Evolutionary conservation across 768 basidiomycete genomes (phyloP).

Genomic region (Austroboletus eburneus): DNA sequence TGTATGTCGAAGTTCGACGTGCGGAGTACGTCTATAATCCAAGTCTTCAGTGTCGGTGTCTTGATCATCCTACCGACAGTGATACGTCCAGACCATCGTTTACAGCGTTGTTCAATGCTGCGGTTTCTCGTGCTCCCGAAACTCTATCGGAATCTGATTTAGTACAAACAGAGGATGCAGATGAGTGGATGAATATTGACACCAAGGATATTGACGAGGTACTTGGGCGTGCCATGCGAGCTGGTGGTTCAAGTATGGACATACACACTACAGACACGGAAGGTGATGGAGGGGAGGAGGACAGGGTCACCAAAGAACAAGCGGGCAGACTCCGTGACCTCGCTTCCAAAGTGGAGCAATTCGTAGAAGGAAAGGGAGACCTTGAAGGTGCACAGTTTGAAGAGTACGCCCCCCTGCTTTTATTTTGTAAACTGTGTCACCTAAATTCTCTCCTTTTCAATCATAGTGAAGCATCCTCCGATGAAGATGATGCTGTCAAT

Average conservation of each 20-base stretch:
- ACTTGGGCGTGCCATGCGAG: slow-evolving; percentile 43
- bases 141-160: slow-evolving; percentile 13
- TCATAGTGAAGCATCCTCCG: slow-evolving; percentile 62
- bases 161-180: slow-evolving; percentile 56
- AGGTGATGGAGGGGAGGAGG: slow-evolving; percentile 27
- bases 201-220: slow-evolving; percentile 71
- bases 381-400: slow-evolving; percentile 85
- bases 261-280: slow-evolving; percentile 52
- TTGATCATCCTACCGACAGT: slow-evolving; percentile 28
- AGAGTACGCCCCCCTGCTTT: slow-evolving; percentile 57
- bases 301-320: slow-evolving; percentile 56
- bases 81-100: slow-evolving; percentile 70
- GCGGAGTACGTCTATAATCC: slow-evolving; percentile 54
- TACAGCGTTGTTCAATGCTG: slow-evolving; percentile 63
- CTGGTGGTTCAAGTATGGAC: slow-evolving; percentile 9
- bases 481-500: slow-evolving; percentile 46
- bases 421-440: background rate
- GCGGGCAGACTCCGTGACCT: slow-evolving; percentile 68
- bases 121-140: slow-evolving; percentile 44
- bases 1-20: slow-evolving; percentile 58
- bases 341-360: slow-evolving; percentile 82
- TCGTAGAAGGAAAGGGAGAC: slow-evolving; percentile 87
- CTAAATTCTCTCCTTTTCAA: slow-evolving; percentile 1
- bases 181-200: slow-evolving; percentile 85
- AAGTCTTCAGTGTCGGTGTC: background rate